Conservation (phyloP, 805 yeast species). For the Kazachstania taianensis region DNA sequence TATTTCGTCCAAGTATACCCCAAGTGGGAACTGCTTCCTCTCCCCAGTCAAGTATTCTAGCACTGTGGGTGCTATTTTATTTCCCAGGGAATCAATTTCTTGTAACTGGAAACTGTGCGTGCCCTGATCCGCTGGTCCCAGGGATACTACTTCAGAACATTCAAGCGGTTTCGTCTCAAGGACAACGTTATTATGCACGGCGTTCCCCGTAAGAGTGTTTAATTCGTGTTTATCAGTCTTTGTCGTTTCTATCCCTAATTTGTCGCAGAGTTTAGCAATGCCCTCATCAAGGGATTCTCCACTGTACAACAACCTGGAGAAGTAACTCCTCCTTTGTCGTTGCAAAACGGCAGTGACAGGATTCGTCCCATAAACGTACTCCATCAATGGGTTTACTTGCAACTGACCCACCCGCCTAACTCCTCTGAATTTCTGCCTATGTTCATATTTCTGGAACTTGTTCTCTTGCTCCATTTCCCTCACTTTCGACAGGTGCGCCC, state of each 20-base stretch:
- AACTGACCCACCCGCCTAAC: neutral
- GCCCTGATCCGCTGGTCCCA: slow-evolving; percentile 25
- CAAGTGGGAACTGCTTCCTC: slow-evolving; percentile 45
- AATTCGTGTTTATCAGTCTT: slow-evolving; percentile 38
- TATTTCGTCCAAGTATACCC: slow-evolving; percentile 65
- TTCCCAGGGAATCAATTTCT: neutral
- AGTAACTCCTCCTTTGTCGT: slow-evolving; percentile 43
- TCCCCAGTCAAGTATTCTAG: slow-evolving; percentile 2
- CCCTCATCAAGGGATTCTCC: neutral
- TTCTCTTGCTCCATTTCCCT: neutral
- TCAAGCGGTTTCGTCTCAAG: slow-evolving; percentile 44
- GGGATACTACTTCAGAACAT: slow-evolving; percentile 15
- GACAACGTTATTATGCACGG: slow-evolving; percentile 74
- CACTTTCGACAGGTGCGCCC: slow-evolving; percentile 11
- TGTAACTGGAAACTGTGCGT: slow-evolving; percentile 7
- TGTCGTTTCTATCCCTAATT: slow-evolving; percentile 39
- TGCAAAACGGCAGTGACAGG: slow-evolving; percentile 62
- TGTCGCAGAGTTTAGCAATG: no score
- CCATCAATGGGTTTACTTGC: slow-evolving; percentile 41
- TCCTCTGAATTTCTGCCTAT: neutral
- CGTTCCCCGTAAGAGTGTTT: slow-evolving; percentile 51
- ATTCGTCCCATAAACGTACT: slow-evolving; percentile 68
- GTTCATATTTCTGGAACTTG: neutral
- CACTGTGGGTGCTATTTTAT: no score
- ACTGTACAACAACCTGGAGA: slow-evolving; percentile 40